Evolutionary conservation across 2,329 filamentous ascomycete species (phyloP).

Genomic region (Raffaelea ambrosiae): DNA sequence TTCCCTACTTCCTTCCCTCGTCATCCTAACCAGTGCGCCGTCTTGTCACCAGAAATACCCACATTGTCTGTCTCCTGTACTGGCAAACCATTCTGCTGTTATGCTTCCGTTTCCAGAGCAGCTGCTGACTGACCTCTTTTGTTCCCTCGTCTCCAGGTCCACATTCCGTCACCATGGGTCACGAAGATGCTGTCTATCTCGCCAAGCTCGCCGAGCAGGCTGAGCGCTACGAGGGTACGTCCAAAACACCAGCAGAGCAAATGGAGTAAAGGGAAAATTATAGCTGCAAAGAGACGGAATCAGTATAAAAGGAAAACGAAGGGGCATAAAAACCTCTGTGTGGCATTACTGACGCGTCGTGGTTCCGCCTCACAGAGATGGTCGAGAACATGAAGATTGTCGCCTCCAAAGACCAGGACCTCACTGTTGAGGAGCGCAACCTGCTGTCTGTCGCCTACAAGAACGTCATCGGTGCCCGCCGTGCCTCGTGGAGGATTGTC

Average conservation of each 20-base stretch:
- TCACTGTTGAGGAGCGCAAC: slow-evolving; percentile 93
- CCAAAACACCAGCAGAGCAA: background rate
- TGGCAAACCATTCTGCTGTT: background rate
- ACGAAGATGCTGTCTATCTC: slow-evolving; percentile 98
- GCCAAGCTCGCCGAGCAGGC: slow-evolving; percentile 99
- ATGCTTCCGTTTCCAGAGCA: background rate
- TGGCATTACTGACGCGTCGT: slow-evolving; percentile 7
- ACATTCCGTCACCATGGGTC: slow-evolving; percentile 70
- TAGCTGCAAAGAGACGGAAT: background rate
- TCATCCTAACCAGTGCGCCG: slow-evolving; percentile 1
- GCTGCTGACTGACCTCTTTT: slow-evolving; percentile 16
- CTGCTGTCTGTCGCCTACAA: slow-evolving; percentile 97
- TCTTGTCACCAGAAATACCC: no score
- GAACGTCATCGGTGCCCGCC: slow-evolving; percentile 95
- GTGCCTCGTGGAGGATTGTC: slow-evolving; percentile 97
- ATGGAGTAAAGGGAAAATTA: background rate
- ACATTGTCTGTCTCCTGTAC: background rate
- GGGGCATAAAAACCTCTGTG: background rate
- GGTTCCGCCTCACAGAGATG: slow-evolving; percentile 61
- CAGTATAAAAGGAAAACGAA: slow-evolving; percentile 6
- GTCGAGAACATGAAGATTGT: slow-evolving; percentile 99
- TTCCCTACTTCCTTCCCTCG: background rate
- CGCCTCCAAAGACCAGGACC: slow-evolving; percentile 75
- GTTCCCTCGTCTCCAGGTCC: slow-evolving; percentile 15
- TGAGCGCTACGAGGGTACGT: slow-evolving; percentile 97